A percentile compares a stretch with the other conserved stretches of the same genome.
Evolutionary conservation across 2,329 filamentous ascomycete genomes (phyloP).

Genomic region (Trichoderma sp.): DNA sequence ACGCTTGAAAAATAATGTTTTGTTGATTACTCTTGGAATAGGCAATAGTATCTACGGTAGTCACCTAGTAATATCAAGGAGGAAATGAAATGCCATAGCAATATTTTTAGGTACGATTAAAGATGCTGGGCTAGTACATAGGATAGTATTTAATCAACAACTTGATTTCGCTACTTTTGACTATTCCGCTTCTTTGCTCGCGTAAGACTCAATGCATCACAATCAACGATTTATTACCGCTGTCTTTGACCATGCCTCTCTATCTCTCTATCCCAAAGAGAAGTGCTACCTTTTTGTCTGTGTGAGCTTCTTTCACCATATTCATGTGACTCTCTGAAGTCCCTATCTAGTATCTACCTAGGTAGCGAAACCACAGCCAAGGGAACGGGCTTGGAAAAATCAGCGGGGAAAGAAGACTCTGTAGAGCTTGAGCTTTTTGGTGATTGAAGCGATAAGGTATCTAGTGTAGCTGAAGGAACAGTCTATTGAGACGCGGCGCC

Average conservation of each 20-base stretch:
- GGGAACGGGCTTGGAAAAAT: no score
- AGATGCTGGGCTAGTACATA: background rate
- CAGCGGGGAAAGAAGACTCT: no score
- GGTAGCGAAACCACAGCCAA: no score
- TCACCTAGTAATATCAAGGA: background rate
- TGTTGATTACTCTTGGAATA: background rate
- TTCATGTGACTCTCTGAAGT: background rate
- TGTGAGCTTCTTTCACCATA: background rate
- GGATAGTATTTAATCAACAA: background rate
- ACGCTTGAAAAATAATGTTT: background rate
- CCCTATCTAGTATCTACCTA: no score
- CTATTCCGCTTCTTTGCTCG: background rate
- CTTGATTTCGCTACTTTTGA: background rate
- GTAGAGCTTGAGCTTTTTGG: no score
- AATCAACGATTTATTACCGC: no score
- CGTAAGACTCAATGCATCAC: background rate
- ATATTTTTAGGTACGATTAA: background rate
- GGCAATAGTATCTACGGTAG: background rate
- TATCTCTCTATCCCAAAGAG: background rate
- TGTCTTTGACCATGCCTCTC: no score
- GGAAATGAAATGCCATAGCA: background rate
- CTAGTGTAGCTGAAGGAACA: background rate
- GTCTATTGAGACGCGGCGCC: slow-evolving; percentile 39
- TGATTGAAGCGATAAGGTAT: background rate
- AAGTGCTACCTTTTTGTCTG: background rate